Base-by-base conservation (phyloP, 2,329 filamentous ascomycete genomes). In the Ophiostoma sp. region DNA sequence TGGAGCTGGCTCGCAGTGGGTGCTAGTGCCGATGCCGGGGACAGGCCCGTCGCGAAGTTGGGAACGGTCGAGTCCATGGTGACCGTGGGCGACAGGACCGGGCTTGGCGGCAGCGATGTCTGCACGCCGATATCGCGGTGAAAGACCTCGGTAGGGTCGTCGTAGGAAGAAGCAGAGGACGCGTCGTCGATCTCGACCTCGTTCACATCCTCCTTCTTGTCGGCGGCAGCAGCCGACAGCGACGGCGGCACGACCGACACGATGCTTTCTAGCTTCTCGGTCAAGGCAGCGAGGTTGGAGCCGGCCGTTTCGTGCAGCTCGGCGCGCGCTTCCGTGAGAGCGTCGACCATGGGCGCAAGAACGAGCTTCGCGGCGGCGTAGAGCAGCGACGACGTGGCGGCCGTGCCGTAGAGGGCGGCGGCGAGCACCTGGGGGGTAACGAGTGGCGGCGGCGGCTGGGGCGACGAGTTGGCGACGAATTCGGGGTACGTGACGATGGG, bases 51-150 rank as follows among this genome's bases (percentile, higher is more conserved):
- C 1, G 52, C 36, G 0, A 16, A 5, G 6, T 67, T 45, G 2
- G 67, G 44, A 12, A 69, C 63, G 3, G 69, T 65, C 40, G 69
- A 66, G 55, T 69, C 69, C 44, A 69, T 67, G 63, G 67, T 65
- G 41, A 60, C 52, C 2, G 40, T 41, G 47, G 69, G 62, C 16
- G 45, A 38, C 47, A 66, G 49, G 11, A 77, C 73, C 5, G 80
- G 79, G 4, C 81, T 82, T 2, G 81, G 76, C 0, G 79, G 79
- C 1, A 81, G 82, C 0, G 86, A 87, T 0, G 91, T 95, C 77
- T 95, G 91, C 0, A 91, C 90, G 71, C 90, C 90, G 70, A 92
- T 84, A 75, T 95, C 91, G 63, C 90, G 86, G 76, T 93, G 90
- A 78, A 92, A 95, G 71, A 93, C 84, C 77, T 94, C 91, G 0